Evolutionary conservation across 306 rosid species (phyloP).

Genomic region (Inga laurina): DNA sequence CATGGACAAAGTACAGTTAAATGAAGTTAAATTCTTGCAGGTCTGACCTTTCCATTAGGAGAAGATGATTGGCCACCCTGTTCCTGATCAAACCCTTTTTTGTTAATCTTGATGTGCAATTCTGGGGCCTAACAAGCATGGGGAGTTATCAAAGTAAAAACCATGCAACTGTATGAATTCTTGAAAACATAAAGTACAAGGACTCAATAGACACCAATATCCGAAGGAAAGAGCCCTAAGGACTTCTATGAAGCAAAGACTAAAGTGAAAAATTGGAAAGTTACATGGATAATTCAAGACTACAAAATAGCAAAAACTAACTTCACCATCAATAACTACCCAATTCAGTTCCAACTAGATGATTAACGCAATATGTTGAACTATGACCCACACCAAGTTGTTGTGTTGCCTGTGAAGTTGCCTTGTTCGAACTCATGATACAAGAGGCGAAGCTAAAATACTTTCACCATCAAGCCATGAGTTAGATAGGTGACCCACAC

Average conservation of each 20-base stretch:
- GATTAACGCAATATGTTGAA: neutral
- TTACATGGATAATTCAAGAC: neutral
- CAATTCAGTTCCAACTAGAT: neutral
- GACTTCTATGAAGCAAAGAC: neutral
- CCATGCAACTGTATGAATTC: neutral
- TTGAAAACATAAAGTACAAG: neutral
- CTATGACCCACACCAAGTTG: neutral
- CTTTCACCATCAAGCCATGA: too few relatives aligned
- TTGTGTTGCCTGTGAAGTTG: too few relatives aligned
- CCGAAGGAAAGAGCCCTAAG: neutral
- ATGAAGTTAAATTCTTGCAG: slow-evolving; percentile 6
- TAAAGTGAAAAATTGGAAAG: neutral
- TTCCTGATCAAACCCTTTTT: slow-evolving; percentile 44
- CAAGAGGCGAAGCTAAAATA: too few relatives aligned
- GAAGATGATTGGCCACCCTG: slow-evolving; percentile 41
- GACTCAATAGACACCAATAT: neutral
- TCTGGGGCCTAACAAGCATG: slow-evolving; percentile 46
- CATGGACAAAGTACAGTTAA: slow-evolving; percentile 6
- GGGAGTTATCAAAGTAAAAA: neutral
- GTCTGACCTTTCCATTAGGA: slow-evolving; percentile 46
- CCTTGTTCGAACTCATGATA: too few relatives aligned
- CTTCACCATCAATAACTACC: neutral
- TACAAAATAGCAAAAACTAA: neutral
- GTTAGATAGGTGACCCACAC: too few relatives aligned
- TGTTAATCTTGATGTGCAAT: slow-evolving; percentile 57